phyloP scores from a whole-genome alignment of 192 early-diverging fungal genomes.

The Backusella mclennaniae region DNA sequence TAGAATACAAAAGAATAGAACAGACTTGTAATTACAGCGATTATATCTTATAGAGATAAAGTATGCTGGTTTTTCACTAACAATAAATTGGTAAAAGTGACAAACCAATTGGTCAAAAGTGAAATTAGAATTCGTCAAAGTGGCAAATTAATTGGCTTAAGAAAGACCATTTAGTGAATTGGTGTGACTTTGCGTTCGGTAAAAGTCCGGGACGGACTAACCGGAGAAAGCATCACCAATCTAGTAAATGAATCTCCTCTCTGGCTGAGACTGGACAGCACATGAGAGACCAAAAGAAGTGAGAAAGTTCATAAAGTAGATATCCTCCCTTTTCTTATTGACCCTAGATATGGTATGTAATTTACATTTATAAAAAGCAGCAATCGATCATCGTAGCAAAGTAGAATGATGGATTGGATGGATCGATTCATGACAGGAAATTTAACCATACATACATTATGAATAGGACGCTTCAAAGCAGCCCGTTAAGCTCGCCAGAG shows the following conservation, averaged over 20 bases:
- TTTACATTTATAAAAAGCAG: background rate
- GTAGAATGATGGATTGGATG: slow-evolving; percentile 21
- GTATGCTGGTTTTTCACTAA: no score
- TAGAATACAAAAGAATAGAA: no score
- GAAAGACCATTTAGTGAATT: background rate
- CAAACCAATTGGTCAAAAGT: no score
- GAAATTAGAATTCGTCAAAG: no score
- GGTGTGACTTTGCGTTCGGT: background rate
- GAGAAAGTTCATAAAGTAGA: background rate
- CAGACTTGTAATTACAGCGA: background rate
- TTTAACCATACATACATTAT: background rate
- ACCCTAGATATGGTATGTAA: slow-evolving; percentile 10
- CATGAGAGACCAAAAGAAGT: background rate
- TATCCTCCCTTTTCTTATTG: slow-evolving; percentile 19
- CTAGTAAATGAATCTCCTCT: slow-evolving; percentile 8
- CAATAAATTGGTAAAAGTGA: no score
- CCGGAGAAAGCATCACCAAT: background rate
- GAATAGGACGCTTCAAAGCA: slow-evolving; percentile 42
- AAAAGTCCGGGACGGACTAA: background rate
- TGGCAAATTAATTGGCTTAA: no score
- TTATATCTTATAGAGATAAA: background rate
- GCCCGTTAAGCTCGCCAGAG: slow-evolving; percentile 87
- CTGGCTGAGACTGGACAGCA: background rate
- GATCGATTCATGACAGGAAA: background rate
- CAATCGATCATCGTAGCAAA: background rate